Evolutionary conservation across 768 basidiomycete genomes (phyloP), one percentile per base, ranked within the genome.

Genomic region (Rhizopogon sp.): DNA sequence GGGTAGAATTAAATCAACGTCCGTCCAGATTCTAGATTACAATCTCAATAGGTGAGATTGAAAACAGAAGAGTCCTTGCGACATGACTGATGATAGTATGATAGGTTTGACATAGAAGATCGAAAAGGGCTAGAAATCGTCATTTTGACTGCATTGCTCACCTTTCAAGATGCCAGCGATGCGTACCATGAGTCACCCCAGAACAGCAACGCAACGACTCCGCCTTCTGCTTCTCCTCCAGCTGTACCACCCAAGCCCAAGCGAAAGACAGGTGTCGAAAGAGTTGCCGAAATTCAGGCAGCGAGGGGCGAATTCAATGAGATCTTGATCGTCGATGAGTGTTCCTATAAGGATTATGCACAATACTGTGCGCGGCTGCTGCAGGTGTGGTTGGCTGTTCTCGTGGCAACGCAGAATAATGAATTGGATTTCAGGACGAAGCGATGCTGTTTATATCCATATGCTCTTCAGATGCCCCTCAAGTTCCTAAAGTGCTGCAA

Each of bases 71-170:
- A 22, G 11, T 57, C 20, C 6, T 3, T 31, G 31, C 5, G 10
- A 6, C 22, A 6, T 28, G 11, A 25, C 25, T n/a, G 39, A 49
- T 39, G 5, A 37, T 8, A n/a, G 14, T 10, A 20, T 14, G 31
- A 37, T 52, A 91, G 89, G 40, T 93, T 93, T 61, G 91, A 93
- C 59, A 85, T 93, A 49, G 76, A 87, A 14, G 91, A 93, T 62
- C 79, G 88, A 33, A 93, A 93, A 66, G 90, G 91, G 4, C 77
- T 93, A 1, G 91, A 93, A 67, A 88, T 93, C 39, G 81, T 88
- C 50, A 80, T 93, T 39, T 72, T 93, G 46, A 86, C 84, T 0
- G 81, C 88, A 2, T 75, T 93, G 2, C 70, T 93, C 58, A 88
- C 89, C 1, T 90, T 93, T 66, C 81, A 84, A 56, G 91, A 93